A percentile compares a stretch with the other conserved stretches of the same genome.
phyloP scores from a whole-genome alignment of 129 eudicot species.

The Escallonia rubra region DNA sequence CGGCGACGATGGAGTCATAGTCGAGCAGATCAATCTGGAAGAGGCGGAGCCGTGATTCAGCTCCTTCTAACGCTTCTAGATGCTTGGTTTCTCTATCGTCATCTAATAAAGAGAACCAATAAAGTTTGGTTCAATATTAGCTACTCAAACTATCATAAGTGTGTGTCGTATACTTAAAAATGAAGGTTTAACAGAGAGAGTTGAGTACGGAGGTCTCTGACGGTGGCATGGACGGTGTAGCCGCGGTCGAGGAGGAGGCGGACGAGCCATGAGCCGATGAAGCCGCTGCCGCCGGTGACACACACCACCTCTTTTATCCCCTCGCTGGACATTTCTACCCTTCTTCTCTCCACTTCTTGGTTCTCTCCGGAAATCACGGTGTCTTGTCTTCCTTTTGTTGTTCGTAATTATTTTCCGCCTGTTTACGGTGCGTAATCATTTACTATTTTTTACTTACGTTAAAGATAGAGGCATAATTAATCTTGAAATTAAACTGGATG shows the following conservation, averaged over 20 bases:
- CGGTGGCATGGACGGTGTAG: conserved; percentile 94
- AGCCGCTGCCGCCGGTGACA: conserved; percentile 95
- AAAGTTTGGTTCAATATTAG: no score
- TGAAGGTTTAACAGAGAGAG: neutral
- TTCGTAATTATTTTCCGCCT: no score
- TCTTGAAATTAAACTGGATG: no score
- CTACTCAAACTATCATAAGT: no score
- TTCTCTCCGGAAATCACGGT: no score
- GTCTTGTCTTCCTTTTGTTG: no score
- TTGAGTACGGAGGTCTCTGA: conserved; percentile 61
- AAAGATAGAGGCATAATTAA: no score
- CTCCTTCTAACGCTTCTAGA: conserved; percentile 62
- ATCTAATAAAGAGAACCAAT: conserved; percentile 18
- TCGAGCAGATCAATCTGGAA: conserved; percentile 82
- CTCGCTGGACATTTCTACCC: neutral
- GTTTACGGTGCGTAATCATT: no score
- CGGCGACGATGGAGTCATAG: conserved; percentile 68
- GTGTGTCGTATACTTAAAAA: neutral
- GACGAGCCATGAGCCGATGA: conserved; percentile 75
- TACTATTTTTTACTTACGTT: no score
- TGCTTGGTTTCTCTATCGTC: conserved; percentile 88
- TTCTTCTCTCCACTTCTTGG: no score
- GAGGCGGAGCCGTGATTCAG: conserved; percentile 68
- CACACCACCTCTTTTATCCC: conserved; percentile 42
- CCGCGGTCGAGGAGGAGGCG: conserved; percentile 86